Conservation (phyloP, 305 asterid genomes). For the Nicotiana rustica region DNA sequence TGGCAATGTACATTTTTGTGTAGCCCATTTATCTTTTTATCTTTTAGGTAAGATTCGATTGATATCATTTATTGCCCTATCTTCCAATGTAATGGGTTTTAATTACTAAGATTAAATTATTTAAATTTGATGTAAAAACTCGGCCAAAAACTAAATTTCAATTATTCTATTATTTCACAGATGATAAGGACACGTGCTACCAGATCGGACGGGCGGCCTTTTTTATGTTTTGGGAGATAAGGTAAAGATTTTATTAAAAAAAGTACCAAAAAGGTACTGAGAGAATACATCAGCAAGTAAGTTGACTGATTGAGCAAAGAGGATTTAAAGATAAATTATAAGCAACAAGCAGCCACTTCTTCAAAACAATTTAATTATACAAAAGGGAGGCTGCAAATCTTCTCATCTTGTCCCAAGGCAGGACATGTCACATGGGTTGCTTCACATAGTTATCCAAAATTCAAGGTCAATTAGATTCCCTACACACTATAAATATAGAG, state of each 20-base stretch:
- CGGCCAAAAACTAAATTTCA: too few species aligned
- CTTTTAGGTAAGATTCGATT: neutral
- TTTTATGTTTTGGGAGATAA: too few species aligned
- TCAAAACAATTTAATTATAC: neutral
- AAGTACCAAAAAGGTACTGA: too few species aligned
- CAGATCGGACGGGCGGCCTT: too few species aligned
- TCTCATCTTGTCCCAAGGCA: conserved; percentile 18
- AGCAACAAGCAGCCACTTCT: neutral
- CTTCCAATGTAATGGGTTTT: too few species aligned
- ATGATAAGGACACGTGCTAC: too few species aligned
- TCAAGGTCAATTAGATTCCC: conserved; percentile 34
- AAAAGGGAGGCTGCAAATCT: neutral
- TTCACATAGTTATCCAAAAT: neutral
- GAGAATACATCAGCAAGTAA: too few species aligned
- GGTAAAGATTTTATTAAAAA: too few species aligned
- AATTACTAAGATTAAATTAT: too few species aligned
- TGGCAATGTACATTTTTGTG: neutral
- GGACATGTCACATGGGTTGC: conserved; percentile 35
- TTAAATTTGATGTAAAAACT: too few species aligned
- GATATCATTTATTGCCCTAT: neutral
- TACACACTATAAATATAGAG: neutral
- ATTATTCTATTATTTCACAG: too few species aligned
- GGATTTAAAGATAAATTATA: neutral
- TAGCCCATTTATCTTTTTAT: neutral
- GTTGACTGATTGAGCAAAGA: neutral